Evolutionary conservation across 805 yeast species (phyloP).

Genomic region (Lachancea waltii): DNA sequence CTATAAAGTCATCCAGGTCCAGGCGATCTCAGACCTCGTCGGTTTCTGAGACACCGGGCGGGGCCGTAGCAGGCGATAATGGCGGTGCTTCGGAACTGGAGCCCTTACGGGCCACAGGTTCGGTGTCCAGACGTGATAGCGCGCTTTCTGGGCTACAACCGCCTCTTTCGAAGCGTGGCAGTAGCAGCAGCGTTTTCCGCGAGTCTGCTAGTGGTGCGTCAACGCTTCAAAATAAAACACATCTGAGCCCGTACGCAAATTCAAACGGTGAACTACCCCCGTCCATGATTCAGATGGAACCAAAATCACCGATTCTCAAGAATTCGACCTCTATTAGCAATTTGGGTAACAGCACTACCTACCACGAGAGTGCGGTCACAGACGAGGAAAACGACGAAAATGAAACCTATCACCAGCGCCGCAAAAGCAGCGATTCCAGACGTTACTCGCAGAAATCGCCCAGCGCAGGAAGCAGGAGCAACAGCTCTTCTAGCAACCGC

Average conservation of each 20-base stretch:
- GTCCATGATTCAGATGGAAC: constrained; percentile 63
- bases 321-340: constrained; percentile 19
- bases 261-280: constrained; percentile 45
- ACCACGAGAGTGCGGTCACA: constrained; percentile 28
- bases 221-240: not conserved
- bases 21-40: constrained; percentile 3
- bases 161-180: constrained; percentile 11
- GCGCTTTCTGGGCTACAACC: constrained; percentile 4
- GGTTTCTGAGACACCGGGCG: no score
- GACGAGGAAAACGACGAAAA: constrained; percentile 28
- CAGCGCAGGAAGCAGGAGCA: constrained; percentile 16
- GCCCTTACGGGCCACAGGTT: constrained; percentile 3
- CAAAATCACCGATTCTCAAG: constrained; percentile 66
- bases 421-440: constrained; percentile 7
- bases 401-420: constrained; percentile 11
- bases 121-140: constrained; percentile 8
- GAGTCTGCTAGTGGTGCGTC: constrained; percentile 3
- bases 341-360: constrained; percentile 12
- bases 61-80: constrained; percentile 1
- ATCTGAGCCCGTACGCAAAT: constrained; percentile 21
- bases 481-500: constrained; percentile 8
- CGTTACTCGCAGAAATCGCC: constrained; percentile 18
- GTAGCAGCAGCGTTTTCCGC: constrained; percentile 6
- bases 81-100: not conserved
- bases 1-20: constrained; percentile 29